A percentile compares a stretch with the other conserved stretches of the same genome.
phyloP scores from a whole-genome alignment of 2,329 filamentous ascomycete genomes.

The Sporothrix brasiliensis region DNA sequence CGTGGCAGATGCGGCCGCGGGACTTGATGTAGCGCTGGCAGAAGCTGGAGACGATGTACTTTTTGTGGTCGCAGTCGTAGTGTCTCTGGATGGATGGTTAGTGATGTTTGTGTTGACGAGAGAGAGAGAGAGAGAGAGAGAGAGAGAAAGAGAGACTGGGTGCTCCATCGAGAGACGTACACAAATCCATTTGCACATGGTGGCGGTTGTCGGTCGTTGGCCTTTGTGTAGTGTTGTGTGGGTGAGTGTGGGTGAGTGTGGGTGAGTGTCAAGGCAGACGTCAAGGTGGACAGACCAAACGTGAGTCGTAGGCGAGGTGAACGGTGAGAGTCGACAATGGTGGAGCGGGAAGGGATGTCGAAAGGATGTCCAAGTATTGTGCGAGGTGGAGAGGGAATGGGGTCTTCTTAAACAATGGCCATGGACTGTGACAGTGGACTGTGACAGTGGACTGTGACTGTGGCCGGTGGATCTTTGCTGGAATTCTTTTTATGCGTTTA shows the following conservation, averaged over 20 bases:
- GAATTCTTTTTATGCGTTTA: too few species aligned
- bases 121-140: too few species aligned
- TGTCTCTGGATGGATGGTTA: neutral
- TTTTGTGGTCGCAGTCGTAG: conserved; percentile 1
- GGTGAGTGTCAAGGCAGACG: neutral
- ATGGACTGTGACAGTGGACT: neutral
- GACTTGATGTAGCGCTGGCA: conserved; percentile 19
- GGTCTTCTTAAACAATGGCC: conserved; percentile 1
- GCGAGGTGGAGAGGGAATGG: conserved; percentile 5
- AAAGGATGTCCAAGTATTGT: neutral
- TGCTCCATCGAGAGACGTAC: neutral
- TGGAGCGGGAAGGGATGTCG: neutral
- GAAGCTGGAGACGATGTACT: conserved; percentile 15
- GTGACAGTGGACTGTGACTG: neutral
- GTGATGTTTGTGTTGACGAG: neutral
- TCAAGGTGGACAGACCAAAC: too few species aligned
- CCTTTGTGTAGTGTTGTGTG: neutral
- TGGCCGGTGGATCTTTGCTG: neutral
- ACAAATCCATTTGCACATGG: conserved; percentile 21
- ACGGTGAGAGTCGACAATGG: neutral
- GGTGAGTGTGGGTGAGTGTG: neutral
- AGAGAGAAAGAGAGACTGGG: too few species aligned
- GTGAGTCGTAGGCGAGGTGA: neutral
- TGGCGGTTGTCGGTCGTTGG: neutral
- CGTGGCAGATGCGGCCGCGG: conserved; percentile 6